A percentile compares a stretch with the other conserved stretches of the same genome.
Conservation (phyloP, 495 filamentous ascomycete genomes). For the Jackrogersella minutella region DNA sequence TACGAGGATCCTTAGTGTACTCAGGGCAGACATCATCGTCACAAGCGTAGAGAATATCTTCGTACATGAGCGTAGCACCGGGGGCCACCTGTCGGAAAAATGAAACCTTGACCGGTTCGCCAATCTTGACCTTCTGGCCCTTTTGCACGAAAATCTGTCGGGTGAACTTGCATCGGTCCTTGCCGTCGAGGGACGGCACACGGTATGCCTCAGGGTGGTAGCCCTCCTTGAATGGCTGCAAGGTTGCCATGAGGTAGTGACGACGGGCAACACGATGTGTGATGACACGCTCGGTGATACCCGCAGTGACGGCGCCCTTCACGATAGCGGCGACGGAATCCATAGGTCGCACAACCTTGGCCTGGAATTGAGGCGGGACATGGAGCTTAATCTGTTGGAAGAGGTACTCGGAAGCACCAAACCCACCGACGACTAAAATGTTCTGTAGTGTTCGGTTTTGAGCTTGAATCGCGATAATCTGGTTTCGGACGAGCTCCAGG, state of each 20-base stretch:
- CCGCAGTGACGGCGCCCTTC: slow-evolving; percentile 81
- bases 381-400: slow-evolving; percentile 86
- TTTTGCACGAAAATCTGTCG: slow-evolving; percentile 99
- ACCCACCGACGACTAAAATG: slow-evolving; percentile 76
- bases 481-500: slow-evolving; percentile 75
- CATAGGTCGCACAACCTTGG: slow-evolving; percentile 80
- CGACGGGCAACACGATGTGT: slow-evolving; percentile 97
- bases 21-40: slow-evolving; percentile 98
- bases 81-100: slow-evolving; percentile 99
- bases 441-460: slow-evolving; percentile 77
- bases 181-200: slow-evolving; percentile 94
- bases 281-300: slow-evolving; percentile 95
- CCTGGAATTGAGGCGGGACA: slow-evolving; percentile 80
- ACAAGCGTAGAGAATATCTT: slow-evolving; percentile 97
- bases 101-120: slow-evolving; percentile 97
- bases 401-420: slow-evolving; percentile 78
- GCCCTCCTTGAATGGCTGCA: slow-evolving; percentile 98
- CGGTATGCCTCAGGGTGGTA: slow-evolving; percentile 98
- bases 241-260: slow-evolving; percentile 98
- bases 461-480: slow-evolving; percentile 81
- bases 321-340: slow-evolving; percentile 80
- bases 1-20: slow-evolving; percentile 99
- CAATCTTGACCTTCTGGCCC: slow-evolving; percentile 98
- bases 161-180: slow-evolving; percentile 98
- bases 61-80: slow-evolving; percentile 98